These are phyloP conservation scores for Diaporthe citrichinensis DNA, from an alignment of 2,329 filamentous ascomycete species.

Conservation along the genomic window DNA sequence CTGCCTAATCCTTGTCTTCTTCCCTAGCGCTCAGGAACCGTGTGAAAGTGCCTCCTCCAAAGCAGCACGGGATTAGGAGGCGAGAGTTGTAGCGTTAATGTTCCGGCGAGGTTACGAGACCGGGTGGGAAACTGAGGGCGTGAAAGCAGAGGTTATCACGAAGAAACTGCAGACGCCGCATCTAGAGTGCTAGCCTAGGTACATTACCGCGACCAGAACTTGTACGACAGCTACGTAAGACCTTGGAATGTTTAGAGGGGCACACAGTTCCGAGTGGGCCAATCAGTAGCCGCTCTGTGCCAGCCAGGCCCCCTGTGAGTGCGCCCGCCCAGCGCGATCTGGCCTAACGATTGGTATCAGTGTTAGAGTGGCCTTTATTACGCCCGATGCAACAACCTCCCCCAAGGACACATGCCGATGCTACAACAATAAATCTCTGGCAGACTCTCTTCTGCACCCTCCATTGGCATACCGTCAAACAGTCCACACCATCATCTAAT, in stretches of 20 bases:
- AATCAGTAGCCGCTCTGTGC: slow-evolving; percentile 13
- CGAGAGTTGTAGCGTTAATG: neutral
- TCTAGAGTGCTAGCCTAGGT: neutral
- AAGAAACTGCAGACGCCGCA: slow-evolving; percentile 20
- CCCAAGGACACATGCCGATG: slow-evolving; percentile 22
- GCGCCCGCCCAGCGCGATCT: slow-evolving; percentile 46
- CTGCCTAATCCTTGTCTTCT: neutral
- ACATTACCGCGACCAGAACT: slow-evolving; percentile 11
- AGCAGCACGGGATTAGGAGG: neutral
- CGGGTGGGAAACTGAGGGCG: neutral
- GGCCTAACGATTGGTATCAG: slow-evolving; percentile 44
- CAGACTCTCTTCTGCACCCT: slow-evolving; percentile 34
- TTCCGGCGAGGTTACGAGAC: neutral
- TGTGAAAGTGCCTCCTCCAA: neutral
- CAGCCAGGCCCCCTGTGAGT: slow-evolving; percentile 37
- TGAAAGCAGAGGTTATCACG: neutral
- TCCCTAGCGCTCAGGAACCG: neutral
- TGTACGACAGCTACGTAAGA: slow-evolving; percentile 30
- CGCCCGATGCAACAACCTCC: slow-evolving; percentile 19
- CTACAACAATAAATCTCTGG: slow-evolving; percentile 30
- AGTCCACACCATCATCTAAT: slow-evolving; percentile 31
- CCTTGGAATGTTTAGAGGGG: slow-evolving; percentile 27
- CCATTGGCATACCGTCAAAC: slow-evolving; percentile 17
- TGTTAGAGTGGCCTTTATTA: slow-evolving; percentile 36
- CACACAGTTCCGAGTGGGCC: slow-evolving; percentile 34